Evolutionary conservation across 257 asterid species (phyloP), one percentile per base, ranked within the genome.

Genomic region (Solanum pimpinellifolium): DNA sequence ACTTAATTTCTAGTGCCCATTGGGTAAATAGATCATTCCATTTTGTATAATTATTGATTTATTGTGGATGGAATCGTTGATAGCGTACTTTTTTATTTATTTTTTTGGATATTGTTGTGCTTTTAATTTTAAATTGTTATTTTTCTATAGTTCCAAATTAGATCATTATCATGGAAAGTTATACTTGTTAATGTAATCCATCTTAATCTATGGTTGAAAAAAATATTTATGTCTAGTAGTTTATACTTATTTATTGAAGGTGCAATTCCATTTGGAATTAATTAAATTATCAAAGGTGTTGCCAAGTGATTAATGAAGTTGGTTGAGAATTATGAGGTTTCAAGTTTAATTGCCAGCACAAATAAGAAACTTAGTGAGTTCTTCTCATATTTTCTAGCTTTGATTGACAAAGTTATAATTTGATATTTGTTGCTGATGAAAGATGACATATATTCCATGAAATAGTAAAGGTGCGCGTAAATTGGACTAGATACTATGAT

Each of bases 401-500:
- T n/a, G 33, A 0, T 62, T 3, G 70, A 62, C 33, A 62, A 4
- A 62, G 29, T 1, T 56, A 56, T 62, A 11, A n/a, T 11, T 3
- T n/a, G 8, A 0, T 62, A 62, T 62, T 10, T n/a, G 33, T 62
- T 62, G 8, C 0, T 62, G 1, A 8, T 62, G 8, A 2, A n/a
- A 62, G 16, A 11, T 62, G 16, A 4, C 69, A 62, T 1, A 0
- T 62, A 62, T 62, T 11, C 1, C 15, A 62, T 62, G 8, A 5
- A 62, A 62, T 62, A 4, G 16, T 20, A 3, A 20, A 62, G 0
- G 16, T 2, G 15, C 70, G 1, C 0, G 3, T 8, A 23, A 10
- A n/a, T 3, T 62, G 7, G 3, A 13, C 0, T 23, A 11, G 31
- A 3, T 4, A 62, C 2, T 11, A 6, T 0, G 1, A 5, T n/a